Base-by-base conservation (phyloP, 1,284 basidiomycete genomes). In the Leccinum cinnamomeum region DNA sequence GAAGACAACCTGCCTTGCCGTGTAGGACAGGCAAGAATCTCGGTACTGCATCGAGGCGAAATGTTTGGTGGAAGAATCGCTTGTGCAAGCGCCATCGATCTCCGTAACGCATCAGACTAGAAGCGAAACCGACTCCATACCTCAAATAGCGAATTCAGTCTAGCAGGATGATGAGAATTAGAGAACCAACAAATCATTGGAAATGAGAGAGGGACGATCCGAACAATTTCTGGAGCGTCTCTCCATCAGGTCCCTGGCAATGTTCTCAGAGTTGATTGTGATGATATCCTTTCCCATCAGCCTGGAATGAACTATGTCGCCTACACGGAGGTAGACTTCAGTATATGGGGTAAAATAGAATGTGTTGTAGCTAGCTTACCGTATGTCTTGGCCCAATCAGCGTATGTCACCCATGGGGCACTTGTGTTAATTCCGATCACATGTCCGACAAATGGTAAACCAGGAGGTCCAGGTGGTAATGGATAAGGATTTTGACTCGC, bases 211-310 rank as follows among this genome's bases (percentile, higher is more conserved):
- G 3, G 50, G 50, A 28, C 50, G 50, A n/a, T 51, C 50, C 12
- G 8, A 30, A 39, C 65, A 54, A 12, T 57, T 69, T 1, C 8
- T 20, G 2, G 69, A 65, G 0, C 33, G 60, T 2, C 51, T 56
- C 2, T 65, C 65, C 11, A 68, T 58, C 0, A 68, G 25, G 12
- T 70, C 67, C 37, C 35, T 67, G 4, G 69, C 67, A 8, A 61
- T 7, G 7, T 69, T 62, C 39, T 68, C 65, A 20, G 67, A 70
- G 18, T 68, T 67, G 33, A 71, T 51, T 28, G 67, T 60, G 30
- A 71, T 60, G 35, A 70, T 59, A 10, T 71, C 58, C 11, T 41
- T 56, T 5, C 70, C 63, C 3, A 71, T 18, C 5, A 61, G n/a
- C 25, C 56, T 57, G 30, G 57, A 48, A 37, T 69, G 35, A 7